Base-by-base conservation (phyloP, 768 basidiomycete species). In the Ephemerocybe angulata region DNA sequence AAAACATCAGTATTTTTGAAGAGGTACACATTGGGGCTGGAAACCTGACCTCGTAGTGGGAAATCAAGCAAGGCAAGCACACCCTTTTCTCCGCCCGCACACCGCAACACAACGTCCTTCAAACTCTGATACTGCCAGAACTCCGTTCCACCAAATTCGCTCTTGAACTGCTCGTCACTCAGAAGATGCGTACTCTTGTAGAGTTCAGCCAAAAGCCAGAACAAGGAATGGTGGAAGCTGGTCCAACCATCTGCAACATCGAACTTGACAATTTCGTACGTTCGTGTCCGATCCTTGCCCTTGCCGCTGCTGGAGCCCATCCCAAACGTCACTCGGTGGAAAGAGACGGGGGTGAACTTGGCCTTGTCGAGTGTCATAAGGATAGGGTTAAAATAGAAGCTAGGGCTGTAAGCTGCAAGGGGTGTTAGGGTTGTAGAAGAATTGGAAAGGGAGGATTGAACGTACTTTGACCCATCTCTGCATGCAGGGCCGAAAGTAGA, bases 161-260 rank as follows among this genome's bases (percentile, higher is more conserved):
- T 64, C 24, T 33, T 28, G 54, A 92, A 65, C 11, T 73, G 70
- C 29, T 80, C 78, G 50, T 83, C 81, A 1, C 76, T 77, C 42
- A 93, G 74, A 48, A 86, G 63, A 54, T 87, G 82, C 31, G 90
- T 81, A 59, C 91, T 89, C 70, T 93, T 96, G 69, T 93, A 81
- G 47, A 95, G 69, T 69, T 95, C 94, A 33, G 90, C 90, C 43
- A 94, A 76, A 17, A 96, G 76, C 93, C 93, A 96, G 62, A 93
- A 90, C 44, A 94, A 65, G 22, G 92, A 90, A 65, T 97, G 93
- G 64, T 97, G 94, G 65, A 95, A 96, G 72, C 90, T 93, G 59
- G 94, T 87, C 81, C 86, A 90, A 12, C 87, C 84, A 27, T 88
- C 82, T 60, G 85, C 67, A 2, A 93, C 89, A 55, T 92, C 86